phyloP scores from a whole-genome alignment of 2,329 filamentous ascomycete species.

The Emmonsiellopsis sp. region DNA sequence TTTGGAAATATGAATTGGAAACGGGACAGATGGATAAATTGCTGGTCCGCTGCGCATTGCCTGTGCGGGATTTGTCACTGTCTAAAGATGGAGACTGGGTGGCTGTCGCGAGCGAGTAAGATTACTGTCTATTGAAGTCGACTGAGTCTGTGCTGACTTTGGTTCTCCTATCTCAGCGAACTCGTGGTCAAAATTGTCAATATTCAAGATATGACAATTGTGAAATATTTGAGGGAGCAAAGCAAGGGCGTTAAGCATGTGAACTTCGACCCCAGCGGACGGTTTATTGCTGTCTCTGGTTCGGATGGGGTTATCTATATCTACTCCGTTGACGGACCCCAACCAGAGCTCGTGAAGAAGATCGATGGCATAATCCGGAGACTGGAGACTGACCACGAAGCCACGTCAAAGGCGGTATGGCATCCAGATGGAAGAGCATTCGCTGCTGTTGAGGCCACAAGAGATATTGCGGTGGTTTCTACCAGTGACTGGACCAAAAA shows the following conservation, averaged over 20 bases:
- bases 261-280: constrained; percentile 73
- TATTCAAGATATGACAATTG: constrained; percentile 64
- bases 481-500: constrained; percentile 84
- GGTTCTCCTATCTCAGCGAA: constrained; percentile 46
- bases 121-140: constrained; percentile 9
- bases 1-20: constrained; percentile 80
- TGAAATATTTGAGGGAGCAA: constrained; percentile 76
- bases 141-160: neutral
- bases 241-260: constrained; percentile 83
- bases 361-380: constrained; percentile 77
- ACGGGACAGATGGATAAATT: constrained; percentile 64
- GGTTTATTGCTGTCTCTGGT: constrained; percentile 69
- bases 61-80: constrained; percentile 76
- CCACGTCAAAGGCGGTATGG: constrained; percentile 70
- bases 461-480: constrained; percentile 81
- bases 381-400: constrained; percentile 67
- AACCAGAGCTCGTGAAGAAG: constrained; percentile 72
- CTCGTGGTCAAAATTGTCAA: constrained; percentile 83
- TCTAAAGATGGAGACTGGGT: constrained; percentile 78
- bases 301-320: constrained; percentile 85
- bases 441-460: constrained; percentile 70
- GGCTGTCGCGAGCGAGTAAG: constrained; percentile 86
- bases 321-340: constrained; percentile 69
- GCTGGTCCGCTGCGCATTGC: constrained; percentile 72
- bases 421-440: constrained; percentile 92